Conservation (phyloP, 2,329 filamentous ascomycete genomes). For the Stylonectria norvegica region DNA sequence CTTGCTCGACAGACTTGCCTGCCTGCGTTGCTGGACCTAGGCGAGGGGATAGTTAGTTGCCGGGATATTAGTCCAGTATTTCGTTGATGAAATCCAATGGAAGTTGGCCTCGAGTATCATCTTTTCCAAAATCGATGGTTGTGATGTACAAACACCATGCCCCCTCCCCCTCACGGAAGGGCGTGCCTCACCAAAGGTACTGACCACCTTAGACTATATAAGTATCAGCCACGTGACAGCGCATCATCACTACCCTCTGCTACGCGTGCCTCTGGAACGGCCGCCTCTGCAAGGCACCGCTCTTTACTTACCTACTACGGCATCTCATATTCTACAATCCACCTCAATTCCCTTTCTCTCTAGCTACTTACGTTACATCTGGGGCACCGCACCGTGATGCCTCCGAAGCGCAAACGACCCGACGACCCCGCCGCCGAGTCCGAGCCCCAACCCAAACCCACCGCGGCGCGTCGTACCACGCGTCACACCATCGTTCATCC, state of each 20-base stretch:
- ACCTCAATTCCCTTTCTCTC: conserved; percentile 1
- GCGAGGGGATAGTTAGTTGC: too few relatives aligned
- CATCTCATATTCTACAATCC: background rate
- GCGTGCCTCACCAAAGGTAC: too few relatives aligned
- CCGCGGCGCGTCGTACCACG: conserved; percentile 36
- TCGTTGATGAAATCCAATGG: too few relatives aligned
- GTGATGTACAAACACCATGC: too few relatives aligned
- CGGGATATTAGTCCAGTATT: too few relatives aligned
- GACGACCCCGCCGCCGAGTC: conserved; percentile 21
- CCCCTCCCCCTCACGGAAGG: too few relatives aligned
- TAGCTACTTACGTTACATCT: background rate
- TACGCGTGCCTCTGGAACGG: background rate
- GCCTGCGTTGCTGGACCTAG: too few relatives aligned
- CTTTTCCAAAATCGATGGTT: too few relatives aligned
- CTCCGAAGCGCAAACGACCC: conserved; percentile 37
- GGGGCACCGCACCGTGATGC: conserved; percentile 27
- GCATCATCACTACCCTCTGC: background rate
- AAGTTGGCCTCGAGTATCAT: background rate
- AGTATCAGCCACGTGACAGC: background rate
- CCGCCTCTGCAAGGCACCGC: background rate
- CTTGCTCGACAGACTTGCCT: background rate
- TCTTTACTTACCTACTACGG: background rate
- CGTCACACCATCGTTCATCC: conserved; percentile 37
- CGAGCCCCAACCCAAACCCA: conserved; percentile 12
- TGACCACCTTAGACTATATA: too few relatives aligned